A percentile compares a stretch with the other conserved stretches of the same genome.
Conservation (phyloP, 192 early-diverging fungal species). For the Podila epigama region DNA sequence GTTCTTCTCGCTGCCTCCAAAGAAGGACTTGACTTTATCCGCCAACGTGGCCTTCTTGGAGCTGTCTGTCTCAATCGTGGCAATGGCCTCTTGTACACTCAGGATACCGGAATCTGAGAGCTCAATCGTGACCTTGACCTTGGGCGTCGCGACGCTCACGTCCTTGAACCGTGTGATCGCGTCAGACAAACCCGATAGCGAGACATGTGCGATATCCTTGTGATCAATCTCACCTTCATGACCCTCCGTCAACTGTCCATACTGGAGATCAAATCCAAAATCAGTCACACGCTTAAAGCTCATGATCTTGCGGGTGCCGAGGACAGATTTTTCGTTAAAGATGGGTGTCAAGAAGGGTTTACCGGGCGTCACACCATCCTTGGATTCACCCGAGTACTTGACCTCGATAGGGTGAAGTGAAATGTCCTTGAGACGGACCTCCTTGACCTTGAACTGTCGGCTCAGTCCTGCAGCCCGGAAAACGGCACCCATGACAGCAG, state of each 20-base stretch:
- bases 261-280: constrained; percentile 81
- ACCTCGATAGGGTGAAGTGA: constrained; percentile 72
- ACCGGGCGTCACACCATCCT: constrained; percentile 33
- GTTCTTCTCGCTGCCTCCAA: constrained; percentile 59
- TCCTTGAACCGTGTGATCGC: constrained; percentile 74
- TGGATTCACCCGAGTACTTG: constrained; percentile 56
- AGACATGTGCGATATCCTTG: constrained; percentile 65
- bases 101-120: constrained; percentile 82
- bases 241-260: constrained; percentile 47
- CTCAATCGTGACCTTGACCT: constrained; percentile 85
- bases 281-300: constrained; percentile 80
- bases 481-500: constrained; percentile 87
- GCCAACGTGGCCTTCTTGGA: constrained; percentile 33
- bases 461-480: constrained; percentile 88
- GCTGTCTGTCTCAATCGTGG: constrained; percentile 51
- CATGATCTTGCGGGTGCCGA: constrained; percentile 88
- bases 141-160: constrained; percentile 65
- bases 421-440: constrained; percentile 88
- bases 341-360: constrained; percentile 60
- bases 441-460: constrained; percentile 85
- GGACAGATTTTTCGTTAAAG: constrained; percentile 68
- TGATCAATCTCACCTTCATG: constrained; percentile 30
- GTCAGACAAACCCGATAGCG: constrained; percentile 72
- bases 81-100: constrained; percentile 68
- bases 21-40: constrained; percentile 73